Percentiles rank a stretch among this genome's conserved stretches.
These are phyloP conservation scores for Dactylonectria macrodidyma DNA, from an alignment of 2,329 filamentous ascomycete genomes.

Conservation along the genomic window DNA sequence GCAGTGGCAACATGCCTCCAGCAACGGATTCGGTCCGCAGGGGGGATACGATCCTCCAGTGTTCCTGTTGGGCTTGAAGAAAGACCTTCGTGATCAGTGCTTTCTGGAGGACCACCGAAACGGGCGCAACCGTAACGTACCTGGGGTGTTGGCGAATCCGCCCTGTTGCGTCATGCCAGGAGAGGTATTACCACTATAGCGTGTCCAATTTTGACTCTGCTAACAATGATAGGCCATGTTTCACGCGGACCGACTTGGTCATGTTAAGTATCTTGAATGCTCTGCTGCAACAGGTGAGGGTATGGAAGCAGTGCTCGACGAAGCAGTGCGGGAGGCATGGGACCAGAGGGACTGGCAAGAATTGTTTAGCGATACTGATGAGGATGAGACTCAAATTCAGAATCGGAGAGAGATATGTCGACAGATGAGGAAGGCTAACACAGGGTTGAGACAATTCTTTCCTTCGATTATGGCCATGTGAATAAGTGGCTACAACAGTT, in stretches of 20 bases:
- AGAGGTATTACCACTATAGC: constrained; percentile 41
- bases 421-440: not conserved
- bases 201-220: not conserved
- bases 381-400: no score
- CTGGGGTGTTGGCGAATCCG: constrained; percentile 37
- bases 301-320: constrained; percentile 50
- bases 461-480: no score
- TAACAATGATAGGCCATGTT: constrained; percentile 49
- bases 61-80: constrained; percentile 55
- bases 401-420: no score
- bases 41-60: constrained; percentile 44
- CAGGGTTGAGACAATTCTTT: no score
- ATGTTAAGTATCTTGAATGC: constrained; percentile 52
- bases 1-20: constrained; percentile 51
- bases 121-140: constrained; percentile 19
- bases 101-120: constrained; percentile 42
- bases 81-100: constrained; percentile 48
- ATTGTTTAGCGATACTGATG: constrained; percentile 13
- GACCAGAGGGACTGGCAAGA: constrained; percentile 33
- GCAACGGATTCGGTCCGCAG: constrained; percentile 45
- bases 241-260: constrained; percentile 51
- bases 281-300: constrained; percentile 56
- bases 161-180: constrained; percentile 51
- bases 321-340: constrained; percentile 44
- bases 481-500: no score